These are phyloP conservation scores for Podospora conica DNA, from an alignment of 495 filamentous ascomycete genomes.

Conservation along the genomic window DNA sequence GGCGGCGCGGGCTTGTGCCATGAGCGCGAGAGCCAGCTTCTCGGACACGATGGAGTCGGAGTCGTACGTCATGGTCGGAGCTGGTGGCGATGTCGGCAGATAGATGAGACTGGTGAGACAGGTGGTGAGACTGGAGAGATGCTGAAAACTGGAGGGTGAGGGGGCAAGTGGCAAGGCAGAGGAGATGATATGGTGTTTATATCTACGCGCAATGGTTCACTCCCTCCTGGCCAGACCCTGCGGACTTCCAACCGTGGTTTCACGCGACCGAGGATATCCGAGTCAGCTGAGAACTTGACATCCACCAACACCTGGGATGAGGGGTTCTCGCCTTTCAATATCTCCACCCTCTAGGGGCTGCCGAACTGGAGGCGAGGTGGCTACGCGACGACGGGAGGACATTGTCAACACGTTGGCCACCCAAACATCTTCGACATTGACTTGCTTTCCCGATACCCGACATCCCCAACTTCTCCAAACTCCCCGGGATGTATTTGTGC, in stretches of 20 bases:
- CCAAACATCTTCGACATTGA: neutral
- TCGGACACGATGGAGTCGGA: neutral
- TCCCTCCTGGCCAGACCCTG: neutral
- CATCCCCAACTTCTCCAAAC: neutral
- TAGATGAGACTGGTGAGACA: neutral
- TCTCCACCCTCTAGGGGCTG: too few species aligned
- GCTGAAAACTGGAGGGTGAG: neutral
- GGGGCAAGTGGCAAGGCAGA: neutral
- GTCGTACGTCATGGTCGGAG: constrained; percentile 2
- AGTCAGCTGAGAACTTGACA: neutral
- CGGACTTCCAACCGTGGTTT: neutral
- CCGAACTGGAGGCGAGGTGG: too few species aligned
- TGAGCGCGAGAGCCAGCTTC: constrained; percentile 2
- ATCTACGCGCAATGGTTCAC: neutral
- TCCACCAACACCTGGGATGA: neutral
- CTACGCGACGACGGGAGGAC: neutral
- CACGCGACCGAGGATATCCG: neutral
- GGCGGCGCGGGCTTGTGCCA: neutral
- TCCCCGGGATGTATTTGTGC: neutral
- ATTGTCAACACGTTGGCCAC: neutral
- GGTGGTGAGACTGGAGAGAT: neutral
- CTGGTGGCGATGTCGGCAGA: too few species aligned
- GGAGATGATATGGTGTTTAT: neutral
- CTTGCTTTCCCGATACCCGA: neutral
- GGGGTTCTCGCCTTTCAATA: neutral